Percentiles rank a stretch among this genome's conserved stretches.
Evolutionary conservation across 2,329 filamentous ascomycete genomes (phyloP).

Genomic region (Trichoderma atrobrunneum): DNA sequence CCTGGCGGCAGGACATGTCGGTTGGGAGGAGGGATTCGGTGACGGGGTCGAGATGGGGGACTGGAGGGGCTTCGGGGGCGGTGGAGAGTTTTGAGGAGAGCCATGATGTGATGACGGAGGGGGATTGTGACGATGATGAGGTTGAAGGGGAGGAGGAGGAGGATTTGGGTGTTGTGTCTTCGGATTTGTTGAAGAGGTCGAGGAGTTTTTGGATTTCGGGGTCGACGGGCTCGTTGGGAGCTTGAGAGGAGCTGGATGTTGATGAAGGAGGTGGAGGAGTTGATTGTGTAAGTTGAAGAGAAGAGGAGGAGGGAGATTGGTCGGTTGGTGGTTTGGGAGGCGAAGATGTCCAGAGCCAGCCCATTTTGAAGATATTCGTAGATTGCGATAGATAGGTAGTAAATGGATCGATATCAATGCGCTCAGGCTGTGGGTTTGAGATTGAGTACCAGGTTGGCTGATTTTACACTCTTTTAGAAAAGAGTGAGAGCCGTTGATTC

Average conservation of each 20-base stretch:
- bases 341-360: conserved; percentile 59
- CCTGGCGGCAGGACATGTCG: conserved; percentile 81
- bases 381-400: neutral
- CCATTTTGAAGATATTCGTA: conserved; percentile 44
- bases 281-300: conserved; percentile 20
- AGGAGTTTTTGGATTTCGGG: conserved; percentile 56
- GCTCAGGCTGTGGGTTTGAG: neutral
- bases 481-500: neutral
- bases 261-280: conserved; percentile 21
- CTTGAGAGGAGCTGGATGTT: conserved; percentile 23
- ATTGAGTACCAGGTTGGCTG: neutral
- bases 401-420: neutral
- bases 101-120: conserved; percentile 30
- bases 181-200: conserved; percentile 41
- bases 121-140: conserved; percentile 30
- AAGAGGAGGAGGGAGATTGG: conserved; percentile 25
- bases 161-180: conserved; percentile 28
- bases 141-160: conserved; percentile 23
- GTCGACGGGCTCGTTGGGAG: conserved; percentile 37
- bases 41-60: conserved; percentile 43
- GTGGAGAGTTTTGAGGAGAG: conserved; percentile 30
- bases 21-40: conserved; percentile 72
- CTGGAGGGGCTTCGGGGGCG: conserved; percentile 20
- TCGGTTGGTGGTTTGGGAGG: conserved; percentile 31
- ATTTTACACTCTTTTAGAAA: neutral